Evolutionary conservation across 371 early-diverging fungal species (phyloP).

Genomic region (Mucor irregularis): DNA sequence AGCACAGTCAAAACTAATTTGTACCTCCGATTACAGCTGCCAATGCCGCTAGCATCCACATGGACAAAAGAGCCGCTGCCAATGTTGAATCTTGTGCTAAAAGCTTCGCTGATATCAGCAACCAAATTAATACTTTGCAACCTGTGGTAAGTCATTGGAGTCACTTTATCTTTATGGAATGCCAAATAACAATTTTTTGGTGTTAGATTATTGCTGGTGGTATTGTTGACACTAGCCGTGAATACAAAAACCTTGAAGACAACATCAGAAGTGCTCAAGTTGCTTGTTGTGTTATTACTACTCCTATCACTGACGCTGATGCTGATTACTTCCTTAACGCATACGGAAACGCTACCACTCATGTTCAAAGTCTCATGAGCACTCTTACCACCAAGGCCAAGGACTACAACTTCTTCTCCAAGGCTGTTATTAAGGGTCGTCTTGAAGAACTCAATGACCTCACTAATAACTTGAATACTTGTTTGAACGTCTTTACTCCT

Average conservation of each 20-base stretch:
- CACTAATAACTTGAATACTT: background rate
- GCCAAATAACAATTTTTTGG: background rate
- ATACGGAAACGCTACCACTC: background rate
- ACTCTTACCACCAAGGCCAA: background rate
- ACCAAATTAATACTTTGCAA: background rate
- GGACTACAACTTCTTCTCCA: background rate
- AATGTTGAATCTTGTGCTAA: background rate
- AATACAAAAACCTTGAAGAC: background rate
- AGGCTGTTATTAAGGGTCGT: background rate
- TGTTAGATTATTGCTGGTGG: background rate
- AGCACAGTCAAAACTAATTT: too few species aligned
- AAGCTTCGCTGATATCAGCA: background rate
- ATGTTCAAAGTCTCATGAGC: background rate
- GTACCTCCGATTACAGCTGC: background rate
- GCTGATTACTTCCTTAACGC: background rate
- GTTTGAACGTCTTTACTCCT: constrained; percentile 3
- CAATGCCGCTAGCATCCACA: background rate
- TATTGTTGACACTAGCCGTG: background rate
- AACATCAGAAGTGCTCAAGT: background rate
- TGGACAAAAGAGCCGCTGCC: background rate
- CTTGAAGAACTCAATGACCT: background rate
- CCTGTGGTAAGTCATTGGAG: background rate
- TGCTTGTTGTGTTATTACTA: constrained; percentile 4
- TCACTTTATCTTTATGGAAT: background rate
- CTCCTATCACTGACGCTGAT: constrained; percentile 2